Base-by-base conservation (phyloP, 2,329 filamentous ascomycete species). In the Fusarium austroafricanum region DNA sequence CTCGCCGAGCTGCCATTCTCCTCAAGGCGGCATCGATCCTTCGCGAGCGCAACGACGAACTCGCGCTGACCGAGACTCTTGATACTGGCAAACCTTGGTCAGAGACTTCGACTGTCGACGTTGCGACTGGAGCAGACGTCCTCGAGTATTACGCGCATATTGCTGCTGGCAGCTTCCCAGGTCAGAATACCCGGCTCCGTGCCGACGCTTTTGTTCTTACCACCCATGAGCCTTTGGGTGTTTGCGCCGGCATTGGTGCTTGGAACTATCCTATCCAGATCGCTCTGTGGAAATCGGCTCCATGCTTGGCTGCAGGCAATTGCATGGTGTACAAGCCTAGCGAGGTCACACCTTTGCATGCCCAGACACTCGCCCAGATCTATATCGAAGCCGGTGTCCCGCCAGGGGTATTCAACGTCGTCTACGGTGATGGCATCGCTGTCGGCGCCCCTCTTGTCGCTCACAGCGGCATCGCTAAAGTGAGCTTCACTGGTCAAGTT, bases 201-300 rank as follows among this genome's bases (percentile, higher is more conserved):
- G 84, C 89, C 50, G 90, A 93, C 70, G 92, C 93, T 6, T 94
- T 90, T 87, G 88, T 96, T 37, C 93, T 94, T 79, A 94, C 92
- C 12, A 90, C 88, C 74, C 95, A 96, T 77, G 91, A 92, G 71
- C 86, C 93, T 7, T 82, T 96, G 18, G 93, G 93, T 26, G 92
- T 96, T 15, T 96, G 93, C 77, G 93, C 87, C 15, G 93, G 92
- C 58, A 96, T 96, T 70, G 93, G 93, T 55, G 93, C 93, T 15
- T 96, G 93, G 93, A 96, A 96, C 80, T 96, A 96, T 76, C 93
- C 93, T 14, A 92, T 96, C 68, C 93, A 96, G 78, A 96, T 96
- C 70, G 93, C 93, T 10, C 83, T 96, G 2, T 96, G 93, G 93
- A 96, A 96, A 79, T 94, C 92, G 2, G 92, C 91, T 1, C 92